Evolutionary conservation across 805 yeast genomes (phyloP).

Genomic region (Yamadazyma paraphyllophila): DNA sequence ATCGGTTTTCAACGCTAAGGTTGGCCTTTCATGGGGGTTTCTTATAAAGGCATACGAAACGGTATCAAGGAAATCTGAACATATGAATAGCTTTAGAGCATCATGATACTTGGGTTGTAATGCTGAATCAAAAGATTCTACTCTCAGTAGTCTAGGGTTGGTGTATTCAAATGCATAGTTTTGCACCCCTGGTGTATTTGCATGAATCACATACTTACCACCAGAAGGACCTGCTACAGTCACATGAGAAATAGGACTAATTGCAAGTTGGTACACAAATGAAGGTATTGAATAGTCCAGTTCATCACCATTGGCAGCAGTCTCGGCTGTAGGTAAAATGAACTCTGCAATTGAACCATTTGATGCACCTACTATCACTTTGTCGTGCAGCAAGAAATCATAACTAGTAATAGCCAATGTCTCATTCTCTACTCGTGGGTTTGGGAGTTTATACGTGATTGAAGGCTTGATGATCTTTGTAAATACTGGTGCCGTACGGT

Average conservation of each 20-base stretch:
- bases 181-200: conserved; percentile 31
- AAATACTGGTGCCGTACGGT: conserved; percentile 9
- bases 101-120: conserved; percentile 30
- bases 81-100: conserved; percentile 24
- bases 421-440: conserved; percentile 7
- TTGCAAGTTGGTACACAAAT: conserved; percentile 29
- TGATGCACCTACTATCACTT: conserved; percentile 54
- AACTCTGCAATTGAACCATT: conserved; percentile 64
- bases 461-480: conserved; percentile 23
- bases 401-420: conserved; percentile 40
- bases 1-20: conserved; percentile 29
- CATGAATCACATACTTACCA: conserved; percentile 21
- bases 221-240: conserved; percentile 23
- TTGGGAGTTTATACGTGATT: conserved; percentile 18
- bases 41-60: conserved; percentile 28
- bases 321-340: conserved; percentile 30
- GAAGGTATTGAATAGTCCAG: conserved; percentile 28
- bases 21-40: conserved; percentile 34
- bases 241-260: conserved; percentile 28
- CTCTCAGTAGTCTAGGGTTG: conserved; percentile 26
- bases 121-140: conserved; percentile 23
- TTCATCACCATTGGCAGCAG: conserved; percentile 2
- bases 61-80: conserved; percentile 28
- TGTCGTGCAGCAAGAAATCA: conserved; percentile 44
- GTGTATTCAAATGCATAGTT: conserved; percentile 23